Evolutionary conservation across 2,329 filamentous ascomycete genomes (phyloP).

Genomic region (Stagonosporopsis chrysanthemi): DNA sequence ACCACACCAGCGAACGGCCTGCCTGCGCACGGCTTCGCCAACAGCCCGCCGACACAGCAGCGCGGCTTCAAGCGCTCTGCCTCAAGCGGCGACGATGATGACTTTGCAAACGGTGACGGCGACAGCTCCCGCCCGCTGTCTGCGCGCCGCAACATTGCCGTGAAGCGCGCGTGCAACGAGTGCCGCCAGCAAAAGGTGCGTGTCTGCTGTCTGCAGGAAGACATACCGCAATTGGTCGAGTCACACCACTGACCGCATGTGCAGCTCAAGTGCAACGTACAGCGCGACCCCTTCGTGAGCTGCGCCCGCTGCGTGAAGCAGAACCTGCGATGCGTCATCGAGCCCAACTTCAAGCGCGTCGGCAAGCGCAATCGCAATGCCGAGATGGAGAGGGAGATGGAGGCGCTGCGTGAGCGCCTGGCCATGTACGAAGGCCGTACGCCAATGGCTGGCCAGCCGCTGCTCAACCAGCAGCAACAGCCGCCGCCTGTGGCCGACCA

Average conservation of each 20-base stretch:
- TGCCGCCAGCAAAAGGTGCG: slow-evolving; percentile 84
- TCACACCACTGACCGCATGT: background rate
- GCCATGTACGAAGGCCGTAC: slow-evolving; percentile 67
- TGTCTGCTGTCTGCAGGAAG: background rate
- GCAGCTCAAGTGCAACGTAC: slow-evolving; percentile 82
- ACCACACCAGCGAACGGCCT: slow-evolving; percentile 40
- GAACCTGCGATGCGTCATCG: slow-evolving; percentile 83
- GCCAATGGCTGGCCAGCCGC: slow-evolving; percentile 30
- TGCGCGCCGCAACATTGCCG: slow-evolving; percentile 44
- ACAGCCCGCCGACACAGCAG: slow-evolving; percentile 40
- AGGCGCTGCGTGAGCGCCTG: slow-evolving; percentile 63
- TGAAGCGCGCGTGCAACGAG: slow-evolving; percentile 82
- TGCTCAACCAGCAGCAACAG: slow-evolving; percentile 34
- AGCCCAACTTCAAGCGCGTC: slow-evolving; percentile 85
- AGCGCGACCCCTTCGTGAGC: slow-evolving; percentile 79
- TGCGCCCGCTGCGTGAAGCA: slow-evolving; percentile 81
- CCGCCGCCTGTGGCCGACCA: slow-evolving; percentile 23
- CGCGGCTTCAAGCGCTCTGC: slow-evolving; percentile 48
- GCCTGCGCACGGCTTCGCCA: slow-evolving; percentile 36
- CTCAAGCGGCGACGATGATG: slow-evolving; percentile 49
- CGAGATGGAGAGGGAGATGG: slow-evolving; percentile 86
- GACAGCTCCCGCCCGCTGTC: slow-evolving; percentile 35
- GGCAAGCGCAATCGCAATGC: slow-evolving; percentile 84
- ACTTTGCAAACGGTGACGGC: slow-evolving; percentile 39
- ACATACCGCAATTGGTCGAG: background rate